Evolutionary conservation across 139 green algal species (phyloP), one percentile per base, ranked within the genome.

Genomic region (Eudorina sp.): DNA sequence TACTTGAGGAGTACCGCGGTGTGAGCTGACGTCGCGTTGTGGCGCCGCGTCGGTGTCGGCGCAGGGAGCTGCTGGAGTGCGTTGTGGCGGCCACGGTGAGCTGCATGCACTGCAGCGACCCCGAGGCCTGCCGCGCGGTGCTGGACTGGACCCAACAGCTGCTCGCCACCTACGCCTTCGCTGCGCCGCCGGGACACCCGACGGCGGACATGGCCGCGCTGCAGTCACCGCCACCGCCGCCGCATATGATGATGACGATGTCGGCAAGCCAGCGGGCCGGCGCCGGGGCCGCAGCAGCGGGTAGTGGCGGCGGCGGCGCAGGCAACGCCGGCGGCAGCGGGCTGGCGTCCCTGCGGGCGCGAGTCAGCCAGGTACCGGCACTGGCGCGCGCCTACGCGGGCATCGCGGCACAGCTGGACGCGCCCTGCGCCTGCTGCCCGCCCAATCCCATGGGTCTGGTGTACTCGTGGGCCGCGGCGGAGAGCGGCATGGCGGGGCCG

Each of bases 41-140:
- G n/a, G n/a, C n/a, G n/a, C n/a, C n/a, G n/a, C n/a, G n/a, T n/a
- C n/a, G n/a, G n/a, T 66, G 55, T 41, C 25, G 25, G 23, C 60
- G 18, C 62, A 86, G 80, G 41, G 60, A 86, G 41, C 60, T 86
- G 41, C 80, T 86, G 27, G 80, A 87, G 45, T 31, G 29, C 40
- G 11, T 87, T 4, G 81, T 68, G 31, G 62, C 45, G 19, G 46
- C 81, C 41, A 79, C 81, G 11, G 45, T 78, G 19, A 38, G 19
- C n/a, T 66, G 45, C 81, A 78, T 87, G 81, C 43, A 66, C 43
- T 87, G 68, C 68, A 6, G 14, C 34, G 83, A 72, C 4, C 83
- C 83, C 2, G 68, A 81, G 14, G 51, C 68, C 14, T 80, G 68
- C 51, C 68, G 68, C 6, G 48, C 23, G 29, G 13, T 68, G 13